Evolutionary conservation across 2,329 filamentous ascomycete species (phyloP), one percentile per base, ranked within the genome.

Genomic region (Aspergillus sp.): DNA sequence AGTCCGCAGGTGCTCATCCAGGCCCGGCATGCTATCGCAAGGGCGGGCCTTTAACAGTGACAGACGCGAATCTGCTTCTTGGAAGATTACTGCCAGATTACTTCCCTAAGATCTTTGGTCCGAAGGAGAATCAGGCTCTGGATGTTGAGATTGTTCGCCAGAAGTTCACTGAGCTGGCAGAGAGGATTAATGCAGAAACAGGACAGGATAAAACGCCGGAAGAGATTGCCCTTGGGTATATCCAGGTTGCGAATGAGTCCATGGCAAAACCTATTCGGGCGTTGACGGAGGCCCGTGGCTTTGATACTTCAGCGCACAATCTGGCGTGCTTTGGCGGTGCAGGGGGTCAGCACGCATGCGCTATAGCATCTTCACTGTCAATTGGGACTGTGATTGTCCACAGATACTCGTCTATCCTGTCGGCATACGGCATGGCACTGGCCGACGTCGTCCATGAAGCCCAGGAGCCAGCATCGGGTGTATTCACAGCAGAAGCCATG

Each of bases 101-200:
- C 80, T 98, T 98, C 74, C 93, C 93, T 0, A 93, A 93, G 72
- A 97, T 98, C 58, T 97, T 98, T 66, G 93, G 93, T 46, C 89
- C 91, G 72, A 89, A 93, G 44, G 93, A 97, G 70, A 82, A 96
- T 60, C 87, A 96, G 71, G 89, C 87, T 0, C 76, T 97, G 1
- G 92, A 96, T 69, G 79, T 84, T 1, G 83, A 89, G 56, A 89
- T 90, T 0, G 96, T 90, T 66, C 84, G 86, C 70, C 87, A 84
- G 66, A 82, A 90, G 1, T 90, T 97, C 59, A 82, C 89, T 61
- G 87, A 92, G 64, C 78, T 97, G 9, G 86, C 91, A 0, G 82
- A 89, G 39, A 83, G 52, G 21, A 58, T 66, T n/a, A 66, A 66
- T 37, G 78, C 80, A 35, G 91, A 96, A 70, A 67, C 70, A n/a